A percentile compares a stretch with the other conserved stretches of the same genome.
These are phyloP conservation scores for Purpureocillium lavendulum DNA, from an alignment of 2,329 filamentous ascomycete genomes.

Conservation along the genomic window DNA sequence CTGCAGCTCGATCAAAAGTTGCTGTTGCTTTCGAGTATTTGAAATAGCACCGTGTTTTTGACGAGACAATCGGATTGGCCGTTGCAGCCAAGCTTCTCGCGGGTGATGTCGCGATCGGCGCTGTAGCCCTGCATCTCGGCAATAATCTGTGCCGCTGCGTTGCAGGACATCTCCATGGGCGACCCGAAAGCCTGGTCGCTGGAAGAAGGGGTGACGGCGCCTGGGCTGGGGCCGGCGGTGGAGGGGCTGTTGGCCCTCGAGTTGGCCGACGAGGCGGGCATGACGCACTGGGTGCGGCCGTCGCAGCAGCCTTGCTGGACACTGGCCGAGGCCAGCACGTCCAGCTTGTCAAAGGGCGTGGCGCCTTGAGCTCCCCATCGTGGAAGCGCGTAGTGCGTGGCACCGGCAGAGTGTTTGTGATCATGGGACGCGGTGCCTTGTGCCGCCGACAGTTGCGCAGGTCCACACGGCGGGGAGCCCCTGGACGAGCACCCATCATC, in stretches of 20 bases:
- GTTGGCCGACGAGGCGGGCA: conserved; percentile 11
- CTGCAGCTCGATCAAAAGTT: no score
- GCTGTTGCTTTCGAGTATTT: no score
- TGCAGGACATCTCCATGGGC: conserved; percentile 25
- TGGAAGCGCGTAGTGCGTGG: neutral
- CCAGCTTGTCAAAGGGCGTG: conserved; percentile 23
- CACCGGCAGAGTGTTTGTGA: neutral
- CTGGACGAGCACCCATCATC: no score
- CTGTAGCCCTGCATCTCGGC: conserved; percentile 28
- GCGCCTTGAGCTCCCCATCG: neutral
- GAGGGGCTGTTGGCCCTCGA: conserved; percentile 13
- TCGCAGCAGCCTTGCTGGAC: conserved; percentile 18
- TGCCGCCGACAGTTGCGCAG: no score
- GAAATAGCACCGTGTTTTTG: conserved; percentile 8
- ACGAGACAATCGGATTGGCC: conserved; percentile 7
- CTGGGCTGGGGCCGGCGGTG: conserved; percentile 12
- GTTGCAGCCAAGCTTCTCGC: neutral
- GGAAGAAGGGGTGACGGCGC: conserved; percentile 12
- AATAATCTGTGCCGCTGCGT: conserved; percentile 26
- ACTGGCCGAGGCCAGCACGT: conserved; percentile 29
- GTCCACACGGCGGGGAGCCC: no score
- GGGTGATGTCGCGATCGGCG: neutral
- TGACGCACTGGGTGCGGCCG: conserved; percentile 12
- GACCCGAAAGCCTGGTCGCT: conserved; percentile 12
- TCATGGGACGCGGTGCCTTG: no score